phyloP scores from a whole-genome alignment of 371 early-diverging fungal species.

The Rhizopus sp. region DNA sequence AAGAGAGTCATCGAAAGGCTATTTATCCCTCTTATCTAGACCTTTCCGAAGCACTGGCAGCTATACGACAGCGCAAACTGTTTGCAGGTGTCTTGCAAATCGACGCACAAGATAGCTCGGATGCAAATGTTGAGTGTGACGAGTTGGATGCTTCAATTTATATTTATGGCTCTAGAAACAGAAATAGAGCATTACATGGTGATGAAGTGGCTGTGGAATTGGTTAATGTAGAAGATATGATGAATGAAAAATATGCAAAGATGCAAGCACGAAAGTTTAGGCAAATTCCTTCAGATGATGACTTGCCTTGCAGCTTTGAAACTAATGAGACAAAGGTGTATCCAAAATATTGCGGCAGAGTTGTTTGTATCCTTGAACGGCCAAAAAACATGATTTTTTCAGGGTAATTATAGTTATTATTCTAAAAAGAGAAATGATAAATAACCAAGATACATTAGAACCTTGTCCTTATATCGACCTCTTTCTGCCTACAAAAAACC shows the following conservation, averaged over 20 bases:
- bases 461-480: constrained; percentile 35
- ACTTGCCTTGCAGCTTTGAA: constrained; percentile 32
- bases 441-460: constrained; percentile 16
- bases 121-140: constrained; percentile 70
- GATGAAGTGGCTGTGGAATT: constrained; percentile 70
- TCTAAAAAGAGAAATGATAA: not conserved
- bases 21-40: constrained; percentile 32
- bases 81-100: constrained; percentile 38
- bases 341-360: constrained; percentile 38
- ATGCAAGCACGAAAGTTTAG: constrained; percentile 28
- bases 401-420: constrained; percentile 23
- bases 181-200: constrained; percentile 78
- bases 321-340: constrained; percentile 1
- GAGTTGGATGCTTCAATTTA: constrained; percentile 46
- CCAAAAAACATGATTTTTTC: constrained; percentile 33
- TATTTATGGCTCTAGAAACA: constrained; percentile 60
- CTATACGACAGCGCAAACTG: constrained; percentile 22
- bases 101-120: constrained; percentile 41
- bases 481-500: constrained; percentile 18
- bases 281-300: constrained; percentile 10
- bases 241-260: constrained; percentile 33
- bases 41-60: constrained; percentile 26
- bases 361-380: constrained; percentile 38
- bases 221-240: constrained; percentile 55
- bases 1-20: constrained; percentile 12